These are phyloP conservation scores for Byssochlamys sp. DNA, from an alignment of 2,329 filamentous ascomycete genomes.

Conservation along the genomic window DNA sequence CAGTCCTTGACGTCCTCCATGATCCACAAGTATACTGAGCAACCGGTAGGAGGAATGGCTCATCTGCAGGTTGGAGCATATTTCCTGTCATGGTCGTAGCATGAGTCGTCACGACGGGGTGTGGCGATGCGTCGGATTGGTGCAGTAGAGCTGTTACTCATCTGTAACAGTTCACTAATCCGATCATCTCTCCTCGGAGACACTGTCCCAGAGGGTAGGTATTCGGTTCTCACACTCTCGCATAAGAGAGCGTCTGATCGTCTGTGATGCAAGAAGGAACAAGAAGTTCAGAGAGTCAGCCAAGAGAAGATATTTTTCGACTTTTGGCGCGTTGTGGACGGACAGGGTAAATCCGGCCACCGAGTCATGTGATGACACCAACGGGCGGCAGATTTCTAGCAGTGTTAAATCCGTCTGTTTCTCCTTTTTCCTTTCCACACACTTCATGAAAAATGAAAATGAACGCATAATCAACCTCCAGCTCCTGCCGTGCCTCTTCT, in stretches of 20 bases:
- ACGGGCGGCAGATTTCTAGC: not conserved
- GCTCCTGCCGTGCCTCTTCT: slow-evolving; percentile 16
- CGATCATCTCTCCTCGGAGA: too few relatives aligned
- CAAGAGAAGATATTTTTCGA: not conserved
- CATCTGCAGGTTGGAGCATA: not conserved
- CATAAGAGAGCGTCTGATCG: not conserved
- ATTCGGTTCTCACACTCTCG: not conserved
- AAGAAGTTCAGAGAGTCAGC: not conserved
- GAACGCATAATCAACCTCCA: slow-evolving; percentile 44
- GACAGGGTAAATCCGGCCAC: not conserved
- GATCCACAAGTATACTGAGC: not conserved
- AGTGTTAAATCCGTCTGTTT: not conserved
- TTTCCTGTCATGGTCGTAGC: not conserved
- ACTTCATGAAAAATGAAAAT: slow-evolving; percentile 26
- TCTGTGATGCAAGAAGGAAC: not conserved
- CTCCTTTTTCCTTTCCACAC: slow-evolving; percentile 22
- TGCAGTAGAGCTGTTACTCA: not conserved
- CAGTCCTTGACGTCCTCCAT: not conserved
- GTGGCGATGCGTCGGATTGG: not conserved
- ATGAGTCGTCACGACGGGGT: not conserved
- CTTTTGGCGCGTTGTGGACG: not conserved
- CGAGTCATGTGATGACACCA: not conserved
- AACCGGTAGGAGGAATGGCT: not conserved
- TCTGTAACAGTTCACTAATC: not conserved
- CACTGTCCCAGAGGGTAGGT: not conserved